Percentiles rank a stretch among this genome's conserved stretches.
These are phyloP conservation scores for Torulaspora delbrueckii DNA, from an alignment of 805 yeast species.

Conservation along the genomic window DNA sequence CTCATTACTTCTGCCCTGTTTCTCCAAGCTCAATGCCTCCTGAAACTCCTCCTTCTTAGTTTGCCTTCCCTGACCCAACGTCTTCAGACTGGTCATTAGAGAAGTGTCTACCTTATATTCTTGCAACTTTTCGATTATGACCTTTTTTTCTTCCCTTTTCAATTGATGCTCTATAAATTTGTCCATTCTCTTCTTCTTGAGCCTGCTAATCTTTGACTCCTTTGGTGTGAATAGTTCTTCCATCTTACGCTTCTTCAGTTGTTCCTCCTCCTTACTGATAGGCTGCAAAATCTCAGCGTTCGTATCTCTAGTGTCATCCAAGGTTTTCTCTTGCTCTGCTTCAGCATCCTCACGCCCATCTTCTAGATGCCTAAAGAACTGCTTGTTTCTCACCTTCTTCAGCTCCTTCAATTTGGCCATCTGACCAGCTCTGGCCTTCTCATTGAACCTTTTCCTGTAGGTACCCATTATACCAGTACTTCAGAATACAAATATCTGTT, in stretches of 20 bases:
- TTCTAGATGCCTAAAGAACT: slow-evolving; percentile 49
- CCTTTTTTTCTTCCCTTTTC: slow-evolving; percentile 81
- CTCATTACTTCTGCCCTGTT: slow-evolving; percentile 63
- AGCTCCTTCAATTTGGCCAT: slow-evolving; percentile 72
- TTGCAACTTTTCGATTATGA: slow-evolving; percentile 65
- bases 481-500: background rate
- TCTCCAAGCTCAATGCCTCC: slow-evolving; percentile 72
- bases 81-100: slow-evolving; percentile 64
- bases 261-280: slow-evolving; percentile 57
- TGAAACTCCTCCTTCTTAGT: slow-evolving; percentile 64
- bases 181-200: slow-evolving; percentile 76
- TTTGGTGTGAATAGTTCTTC: slow-evolving; percentile 54
- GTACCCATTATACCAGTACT: slow-evolving; percentile 57
- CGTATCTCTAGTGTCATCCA: slow-evolving; percentile 38
- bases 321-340: slow-evolving; percentile 14
- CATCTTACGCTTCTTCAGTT: slow-evolving; percentile 58
- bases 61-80: slow-evolving; percentile 66
- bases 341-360: slow-evolving; percentile 36
- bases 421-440: slow-evolving; percentile 80
- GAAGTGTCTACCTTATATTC: slow-evolving; percentile 62
- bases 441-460: slow-evolving; percentile 74
- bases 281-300: slow-evolving; percentile 63
- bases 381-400: slow-evolving; percentile 63
- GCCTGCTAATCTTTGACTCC: slow-evolving; percentile 63
- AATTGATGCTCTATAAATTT: slow-evolving; percentile 90